Conservation (phyloP, 305 asterid species). For the Fraxinus sp. region DNA sequence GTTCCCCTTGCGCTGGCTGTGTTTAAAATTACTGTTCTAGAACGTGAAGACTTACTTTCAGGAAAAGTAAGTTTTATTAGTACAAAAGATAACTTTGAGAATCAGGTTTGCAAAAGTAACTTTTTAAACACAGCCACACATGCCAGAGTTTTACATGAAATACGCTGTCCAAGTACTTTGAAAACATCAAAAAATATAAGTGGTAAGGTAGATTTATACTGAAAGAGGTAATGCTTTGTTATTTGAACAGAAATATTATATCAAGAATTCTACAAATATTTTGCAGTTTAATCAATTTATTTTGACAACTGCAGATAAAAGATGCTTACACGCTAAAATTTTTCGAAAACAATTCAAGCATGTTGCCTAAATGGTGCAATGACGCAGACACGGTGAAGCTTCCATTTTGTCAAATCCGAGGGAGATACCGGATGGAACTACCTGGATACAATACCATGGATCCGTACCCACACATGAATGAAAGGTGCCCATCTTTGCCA, state of each 20-base stretch:
- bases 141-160: not conserved
- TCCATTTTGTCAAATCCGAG: conserved; percentile 76
- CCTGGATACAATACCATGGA: conserved; percentile 77
- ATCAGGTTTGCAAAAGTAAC: not conserved
- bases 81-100: not conserved
- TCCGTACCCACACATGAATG: conserved; percentile 83
- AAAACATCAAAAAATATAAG: not conserved
- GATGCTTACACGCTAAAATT: conserved; percentile 46
- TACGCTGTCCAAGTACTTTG: not conserved
- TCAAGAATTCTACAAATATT: not conserved
- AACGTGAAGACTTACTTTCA: not conserved
- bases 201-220: not conserved
- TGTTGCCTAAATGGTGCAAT: conserved; percentile 54
- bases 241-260: not conserved
- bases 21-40: not conserved
- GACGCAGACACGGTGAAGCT: conserved; percentile 47
- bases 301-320: conserved; percentile 40
- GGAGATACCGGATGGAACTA: conserved; percentile 80
- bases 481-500: conserved; percentile 84
- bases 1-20: not conserved
- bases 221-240: not conserved
- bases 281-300: not conserved
- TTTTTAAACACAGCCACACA: not conserved
- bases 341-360: conserved; percentile 43
- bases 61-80: not conserved